Base-by-base conservation (phyloP, 176 grass and related monocot genomes). In the Aegilops longissima region DNA sequence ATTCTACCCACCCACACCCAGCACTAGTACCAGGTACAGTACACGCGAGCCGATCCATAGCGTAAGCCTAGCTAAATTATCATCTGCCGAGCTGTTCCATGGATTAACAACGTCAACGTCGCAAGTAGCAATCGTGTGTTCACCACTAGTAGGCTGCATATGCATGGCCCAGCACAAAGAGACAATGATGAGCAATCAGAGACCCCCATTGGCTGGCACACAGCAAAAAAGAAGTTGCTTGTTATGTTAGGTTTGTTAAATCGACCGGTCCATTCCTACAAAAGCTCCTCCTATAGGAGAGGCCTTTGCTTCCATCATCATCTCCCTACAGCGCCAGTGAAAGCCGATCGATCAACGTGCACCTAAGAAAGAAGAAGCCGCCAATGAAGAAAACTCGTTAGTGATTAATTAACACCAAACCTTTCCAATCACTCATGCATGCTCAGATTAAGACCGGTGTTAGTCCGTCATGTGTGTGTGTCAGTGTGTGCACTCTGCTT, bases 291-390 rank as follows among this genome's bases (percentile, higher is more conserved):
- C 56, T 20, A 62, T 27, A 49, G 25, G 25, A 25, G 25, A 25
- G 12, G 1, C 70, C 36, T 61, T 33, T 74, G 76, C 81, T 91
- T 88, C 77, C 1, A 76, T 91, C 89, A 91, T 84, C 76, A 66
- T 59, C 56, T 31, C 76, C 67, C 85, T 38, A 76, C 65, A 40
- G 61, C 80, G 52, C 52, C 67, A 87, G 89, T 75, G 4, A 66
- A 91, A 87, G 80, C 61, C 27, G 7, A 67, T 70, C 81, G 10
- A 67, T 51, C 81, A 52, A 34, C 54, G 21, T 52, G 49, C 51
- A 17, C 51, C 51, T 18, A 47, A 47, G 3, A 91, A 25, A 25
- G 6, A 47, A 47, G 3, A 69, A 69, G 2, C 67, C 6, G 81
- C 78, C 85, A 84, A 47, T 16, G 47, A 70, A 31, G 47, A 70